Conservation (phyloP, 164 flowering plant genomes). For the Piper betle region DNA sequence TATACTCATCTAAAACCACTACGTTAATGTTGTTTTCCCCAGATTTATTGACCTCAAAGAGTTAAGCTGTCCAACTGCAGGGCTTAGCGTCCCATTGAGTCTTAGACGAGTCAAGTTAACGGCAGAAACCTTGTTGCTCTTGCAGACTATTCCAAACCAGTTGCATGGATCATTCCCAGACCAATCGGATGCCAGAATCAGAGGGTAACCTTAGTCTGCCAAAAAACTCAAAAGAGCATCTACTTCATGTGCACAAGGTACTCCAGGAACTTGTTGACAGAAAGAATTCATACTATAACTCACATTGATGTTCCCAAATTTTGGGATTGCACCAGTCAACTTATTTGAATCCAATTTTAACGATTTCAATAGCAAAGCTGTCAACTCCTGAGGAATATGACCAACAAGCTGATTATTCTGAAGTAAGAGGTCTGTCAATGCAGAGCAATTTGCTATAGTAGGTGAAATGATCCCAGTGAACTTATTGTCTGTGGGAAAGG, state of each 20-base stretch:
- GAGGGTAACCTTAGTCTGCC: slow-evolving; percentile 37
- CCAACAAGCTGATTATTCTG: slow-evolving; percentile 61
- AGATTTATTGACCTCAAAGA: slow-evolving; percentile 40
- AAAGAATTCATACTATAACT: slow-evolving; percentile 29
- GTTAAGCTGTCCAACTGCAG: slow-evolving; percentile 44
- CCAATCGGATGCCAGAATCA: slow-evolving; percentile 42
- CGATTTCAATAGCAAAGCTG: slow-evolving; percentile 21
- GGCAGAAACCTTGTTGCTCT: slow-evolving; percentile 23
- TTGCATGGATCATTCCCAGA: slow-evolving; percentile 67
- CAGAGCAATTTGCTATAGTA: slow-evolving; percentile 30
- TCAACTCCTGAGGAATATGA: slow-evolving; percentile 42
- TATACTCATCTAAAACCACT: slow-evolving; percentile 27
- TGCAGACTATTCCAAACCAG: slow-evolving; percentile 60
- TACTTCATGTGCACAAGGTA: slow-evolving; percentile 49
- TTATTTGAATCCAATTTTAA: slow-evolving; percentile 45
- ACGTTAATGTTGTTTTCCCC: slow-evolving; percentile 40
- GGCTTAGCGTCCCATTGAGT: slow-evolving; percentile 62
- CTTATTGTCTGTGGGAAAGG: slow-evolving; percentile 71
- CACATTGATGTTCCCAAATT: slow-evolving; percentile 21
- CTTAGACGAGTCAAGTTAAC: slow-evolving; percentile 37
- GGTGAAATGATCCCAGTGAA: slow-evolving; percentile 67
- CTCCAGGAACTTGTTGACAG: slow-evolving; percentile 41
- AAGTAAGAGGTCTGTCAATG: slow-evolving; percentile 47
- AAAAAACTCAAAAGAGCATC: slow-evolving; percentile 55
- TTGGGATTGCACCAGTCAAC: slow-evolving; percentile 55